A percentile compares a stretch with the other conserved stretches of the same genome.
Conservation (phyloP, 345 rosid species). For the Erodium maritimum region DNA sequence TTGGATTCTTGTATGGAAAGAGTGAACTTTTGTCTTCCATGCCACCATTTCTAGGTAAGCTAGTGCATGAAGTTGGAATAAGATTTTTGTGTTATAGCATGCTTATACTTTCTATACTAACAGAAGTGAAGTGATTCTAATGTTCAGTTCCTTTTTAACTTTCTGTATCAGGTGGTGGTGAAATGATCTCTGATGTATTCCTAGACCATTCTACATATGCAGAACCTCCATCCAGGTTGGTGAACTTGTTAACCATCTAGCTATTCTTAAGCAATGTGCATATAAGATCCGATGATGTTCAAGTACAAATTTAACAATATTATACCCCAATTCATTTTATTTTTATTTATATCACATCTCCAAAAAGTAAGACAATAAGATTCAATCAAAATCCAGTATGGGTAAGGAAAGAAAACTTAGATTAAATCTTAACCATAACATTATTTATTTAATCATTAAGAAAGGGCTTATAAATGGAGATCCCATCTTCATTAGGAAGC, state of each 20-base stretch:
- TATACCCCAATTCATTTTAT: no score
- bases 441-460: no score
- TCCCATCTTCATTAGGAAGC: no score
- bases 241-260: constrained; percentile 7
- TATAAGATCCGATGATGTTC: no score
- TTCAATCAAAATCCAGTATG: no score
- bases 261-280: background rate
- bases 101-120: background rate
- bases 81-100: background rate
- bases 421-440: no score
- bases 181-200: constrained; percentile 89
- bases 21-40: constrained; percentile 50
- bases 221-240: constrained; percentile 87
- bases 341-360: no score
- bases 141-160: background rate
- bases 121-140: background rate
- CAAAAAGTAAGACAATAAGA: no score
- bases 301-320: no score
- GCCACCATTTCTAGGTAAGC: constrained; percentile 97
- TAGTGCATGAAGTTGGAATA: background rate
- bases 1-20: constrained; percentile 89
- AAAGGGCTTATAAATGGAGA: no score
- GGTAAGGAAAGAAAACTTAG: no score
- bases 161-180: constrained; percentile 70
- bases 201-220: constrained; percentile 95